These are phyloP conservation scores for barley (Hordeum vulgare) DNA, from an alignment of 176 grass and related monocot genomes.

Conservation along the genomic window MorexV3_pseudomolecules_assembly NC_058521.1:559730188-559730687, in stretches of 20 bases:
- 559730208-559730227: background rate
- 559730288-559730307: background rate
- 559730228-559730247: background rate
- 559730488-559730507: constrained; percentile 27
- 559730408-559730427: background rate
- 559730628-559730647: background rate
- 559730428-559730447: background rate
- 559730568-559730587: constrained; percentile 1
- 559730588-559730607: background rate
- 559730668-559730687: background rate
- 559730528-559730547: constrained; percentile 17
- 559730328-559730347: background rate
- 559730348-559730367: background rate
- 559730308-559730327: background rate
- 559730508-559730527: constrained; percentile 17
- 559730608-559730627: background rate
- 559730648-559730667: background rate
- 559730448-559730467: background rate
- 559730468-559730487: background rate
- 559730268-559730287: background rate
- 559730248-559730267: background rate
- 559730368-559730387: background rate
- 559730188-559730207: background rate
- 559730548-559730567: constrained; percentile 20
- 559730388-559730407: background rate